Evolutionary conservation across 768 basidiomycete species (phyloP).

Genomic region (Kwoniella heveanensis): DNA sequence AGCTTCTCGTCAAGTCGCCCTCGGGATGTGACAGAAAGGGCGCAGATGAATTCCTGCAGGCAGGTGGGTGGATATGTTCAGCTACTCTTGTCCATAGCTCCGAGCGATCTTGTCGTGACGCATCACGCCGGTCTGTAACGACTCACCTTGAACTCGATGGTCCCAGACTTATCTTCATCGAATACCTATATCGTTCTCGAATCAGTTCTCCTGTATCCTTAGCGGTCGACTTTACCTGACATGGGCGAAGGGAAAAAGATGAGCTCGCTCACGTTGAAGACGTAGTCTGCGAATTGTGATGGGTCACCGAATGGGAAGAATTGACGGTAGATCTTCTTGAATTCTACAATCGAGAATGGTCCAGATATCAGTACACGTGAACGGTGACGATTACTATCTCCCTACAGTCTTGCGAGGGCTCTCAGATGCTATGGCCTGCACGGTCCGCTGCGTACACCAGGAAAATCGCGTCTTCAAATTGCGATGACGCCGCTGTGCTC

Average conservation of each 20-base stretch:
- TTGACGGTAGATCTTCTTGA: constrained; percentile 97
- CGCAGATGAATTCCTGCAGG: constrained; percentile 76
- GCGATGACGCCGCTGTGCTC: constrained; percentile 10
- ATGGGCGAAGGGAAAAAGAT: too few species aligned
- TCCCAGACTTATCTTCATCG: constrained; percentile 59
- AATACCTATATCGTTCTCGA: constrained; percentile 52
- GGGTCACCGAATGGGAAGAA: constrained; percentile 99
- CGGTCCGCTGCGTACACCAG: too few species aligned
- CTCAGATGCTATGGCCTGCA: too few species aligned
- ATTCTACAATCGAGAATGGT: constrained; percentile 65
- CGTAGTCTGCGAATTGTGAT: constrained; percentile 92
- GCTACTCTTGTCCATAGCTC: not conserved
- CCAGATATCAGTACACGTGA: too few species aligned
- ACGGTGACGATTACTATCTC: too few species aligned
- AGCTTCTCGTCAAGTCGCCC: constrained; percentile 96
- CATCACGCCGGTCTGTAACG: too few species aligned
- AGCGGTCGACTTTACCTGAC: too few species aligned
- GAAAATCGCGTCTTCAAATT: too few species aligned
- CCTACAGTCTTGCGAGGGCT: too few species aligned
- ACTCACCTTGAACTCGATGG: constrained; percentile 94
- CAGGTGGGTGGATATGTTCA: not conserved
- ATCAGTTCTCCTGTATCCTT: too few species aligned
- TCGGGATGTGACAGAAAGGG: constrained; percentile 89
- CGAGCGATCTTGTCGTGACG: too few species aligned
- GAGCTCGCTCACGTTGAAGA: constrained; percentile 75